Base-by-base conservation (phyloP, 1,284 basidiomycete species). In the Ganoderma lucidum region DNA sequence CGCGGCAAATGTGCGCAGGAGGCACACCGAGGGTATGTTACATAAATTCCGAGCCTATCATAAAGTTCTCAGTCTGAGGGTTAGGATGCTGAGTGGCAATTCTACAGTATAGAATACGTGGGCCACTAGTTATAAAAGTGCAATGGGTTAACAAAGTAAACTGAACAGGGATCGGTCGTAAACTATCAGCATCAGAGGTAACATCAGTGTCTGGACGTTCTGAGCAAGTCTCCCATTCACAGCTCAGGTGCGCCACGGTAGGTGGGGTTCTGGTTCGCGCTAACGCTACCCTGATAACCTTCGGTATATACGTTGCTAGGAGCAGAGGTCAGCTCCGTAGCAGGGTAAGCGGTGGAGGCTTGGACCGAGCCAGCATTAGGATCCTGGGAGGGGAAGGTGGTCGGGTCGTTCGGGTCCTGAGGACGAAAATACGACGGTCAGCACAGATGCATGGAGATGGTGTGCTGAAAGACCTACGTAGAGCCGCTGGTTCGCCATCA, bases 361-460 rank as follows among this genome's bases (percentile, higher is more conserved):
- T 64, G 64, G n/a, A 62, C n/a, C 6, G 71, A 63, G 37, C 59
- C 65, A 19, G 63, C 28, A n/a, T 58, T 44, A 17, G 59, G 59
- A 28, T 61, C 67, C 23, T 44, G 32, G 17, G 42, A 23, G 59
- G 72, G 70, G 70, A 73, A 73, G 5, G 72, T 71, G 39, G 51
- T 73, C 58, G 72, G 70, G 56, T 73, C 70, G 55, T 73, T 67
- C 10, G 72, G 72, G 51, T 73, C 66, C 72, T 73, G 14, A 10
- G 14, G 2, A 28, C 42, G 30, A 32, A 41, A 42, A 48, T 12
- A 55, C 12, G 12, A 8, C 45, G 41, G 32, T 42, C 10, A 51
- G 44, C 8, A 17, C 5, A 37, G 10, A 17, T 2, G 1, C 3
- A n/a, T 41, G n/a, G 23, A 10, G 48, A 53, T 6, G 37, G n/a